Evolutionary conservation across 768 basidiomycete genomes (phyloP), one percentile per base, ranked within the genome.

Genomic region (Dentipellis sp.): DNA sequence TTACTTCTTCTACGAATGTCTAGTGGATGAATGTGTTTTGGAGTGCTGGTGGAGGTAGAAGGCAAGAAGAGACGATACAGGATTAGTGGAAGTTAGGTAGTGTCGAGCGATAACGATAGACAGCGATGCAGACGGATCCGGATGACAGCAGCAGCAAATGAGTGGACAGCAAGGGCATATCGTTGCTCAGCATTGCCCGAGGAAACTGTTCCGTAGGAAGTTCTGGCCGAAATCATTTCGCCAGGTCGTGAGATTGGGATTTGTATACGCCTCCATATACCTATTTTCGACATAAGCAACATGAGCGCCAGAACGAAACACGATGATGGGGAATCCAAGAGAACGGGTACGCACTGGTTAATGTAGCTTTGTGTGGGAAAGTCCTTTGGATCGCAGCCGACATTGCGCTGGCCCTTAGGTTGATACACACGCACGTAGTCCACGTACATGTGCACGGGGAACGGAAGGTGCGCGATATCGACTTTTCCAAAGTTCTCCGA

Each of bases 351-450:
- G 66, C 67, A 87, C 83, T 77, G 72, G 17, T 84, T 65, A 62
- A 94, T 95, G 67, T 95, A 95, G 0, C 76, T 69, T 10, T 73
- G 67, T 0, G 94, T 97, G 0, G 94, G 92, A 67, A 78, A 84
- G 12, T 80, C 76, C 10, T 69, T 62, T 4, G 92, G 90, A 63
- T 92, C 87, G 60, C 83, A 86, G 12, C 84, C 82, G 39, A 82
- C 70, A 59, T 83, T 83, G 60, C 73, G 69, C 10, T 66, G 62
- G 56, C 71, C 67, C 52, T 73, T 67, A 22, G 72, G 71, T 62
- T 86, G 86, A 63, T 86, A 88, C 11, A 95, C 87, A 1, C 93
- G 80, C 56, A 94, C 82, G 57, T 83, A 94, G 65, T 95, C 93
- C 51, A 94, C 71, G 54, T 72, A 72, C 86, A 94, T 84, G 16